These are phyloP conservation scores for Phytophthora brassicae DNA, from an alignment of 352 stramenopile species.

Conservation along the genomic window DNA sequence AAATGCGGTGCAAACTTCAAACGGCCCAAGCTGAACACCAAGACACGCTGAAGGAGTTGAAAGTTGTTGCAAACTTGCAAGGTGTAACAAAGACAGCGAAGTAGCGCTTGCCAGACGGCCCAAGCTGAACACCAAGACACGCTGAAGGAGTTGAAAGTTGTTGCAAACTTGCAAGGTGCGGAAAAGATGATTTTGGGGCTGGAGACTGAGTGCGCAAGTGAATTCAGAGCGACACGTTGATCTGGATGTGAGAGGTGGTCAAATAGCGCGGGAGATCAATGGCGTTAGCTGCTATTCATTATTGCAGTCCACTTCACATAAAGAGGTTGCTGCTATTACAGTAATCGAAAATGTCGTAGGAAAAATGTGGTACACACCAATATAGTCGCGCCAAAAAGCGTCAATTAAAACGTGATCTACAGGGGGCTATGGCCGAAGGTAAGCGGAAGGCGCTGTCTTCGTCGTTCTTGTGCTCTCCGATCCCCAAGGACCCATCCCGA, in stretches of 20 bases:
- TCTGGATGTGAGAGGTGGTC: too few species aligned
- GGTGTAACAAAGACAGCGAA: neutral
- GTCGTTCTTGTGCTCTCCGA: slow-evolving; percentile 71
- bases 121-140: neutral
- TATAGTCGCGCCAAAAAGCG: neutral
- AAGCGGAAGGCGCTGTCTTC: slow-evolving; percentile 39
- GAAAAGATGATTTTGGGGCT: neutral
- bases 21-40: neutral
- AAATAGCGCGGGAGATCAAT: too few species aligned
- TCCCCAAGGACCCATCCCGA: slow-evolving; percentile 61
- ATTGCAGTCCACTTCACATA: too few species aligned
- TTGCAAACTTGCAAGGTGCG: neutral
- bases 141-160: neutral
- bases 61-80: neutral
- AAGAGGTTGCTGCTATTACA: too few species aligned
- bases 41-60: neutral
- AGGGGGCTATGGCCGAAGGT: slow-evolving; percentile 29
- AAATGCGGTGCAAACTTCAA: neutral
- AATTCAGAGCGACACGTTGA: neutral
- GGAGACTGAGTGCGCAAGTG: neutral
- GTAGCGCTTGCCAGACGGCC: too few species aligned
- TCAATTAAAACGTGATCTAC: neutral
- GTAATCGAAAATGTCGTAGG: slow-evolving; percentile 4
- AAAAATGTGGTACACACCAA: neutral
- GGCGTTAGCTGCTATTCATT: too few species aligned